phyloP scores from a whole-genome alignment of 1,284 basidiomycete species.

The Boletus semigastroideus region DNA sequence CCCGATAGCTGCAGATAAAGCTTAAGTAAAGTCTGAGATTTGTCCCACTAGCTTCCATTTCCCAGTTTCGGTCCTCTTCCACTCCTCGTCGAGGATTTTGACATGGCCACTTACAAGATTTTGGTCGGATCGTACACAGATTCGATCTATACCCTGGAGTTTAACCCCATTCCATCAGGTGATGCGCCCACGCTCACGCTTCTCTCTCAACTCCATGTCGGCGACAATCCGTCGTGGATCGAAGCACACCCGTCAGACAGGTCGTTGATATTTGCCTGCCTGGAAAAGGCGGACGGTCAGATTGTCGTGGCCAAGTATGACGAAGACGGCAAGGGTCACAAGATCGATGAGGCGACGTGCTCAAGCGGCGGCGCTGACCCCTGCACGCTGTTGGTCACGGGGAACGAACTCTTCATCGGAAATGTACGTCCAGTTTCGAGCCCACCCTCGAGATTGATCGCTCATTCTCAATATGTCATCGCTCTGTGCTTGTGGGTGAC shows the following conservation, averaged over 20 bases:
- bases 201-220: conserved; percentile 48
- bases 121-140: conserved; percentile 66
- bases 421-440: conserved; percentile 52
- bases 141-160: conserved; percentile 52
- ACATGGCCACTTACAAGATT: conserved; percentile 39
- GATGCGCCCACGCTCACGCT: conserved; percentile 40
- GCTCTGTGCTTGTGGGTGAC: background rate
- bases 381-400: conserved; percentile 51
- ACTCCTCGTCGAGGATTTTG: background rate
- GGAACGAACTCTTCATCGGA: conserved; percentile 55
- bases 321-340: conserved; percentile 26
- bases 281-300: conserved; percentile 63
- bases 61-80: background rate
- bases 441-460: background rate
- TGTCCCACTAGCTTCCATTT: background rate
- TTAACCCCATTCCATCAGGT: conserved; percentile 36
- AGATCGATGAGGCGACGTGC: conserved; percentile 34
- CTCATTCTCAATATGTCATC: background rate
- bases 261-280: conserved; percentile 50
- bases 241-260: conserved; percentile 54
- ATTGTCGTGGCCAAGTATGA: conserved; percentile 55
- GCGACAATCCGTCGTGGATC: conserved; percentile 71
- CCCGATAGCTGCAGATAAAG: too few species aligned
- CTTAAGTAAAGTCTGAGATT: too few species aligned
- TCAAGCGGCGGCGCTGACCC: conserved; percentile 55